These are phyloP conservation scores for Spathaspora arborariae DNA, from an alignment of 805 yeast genomes.

Conservation along the genomic window DNA sequence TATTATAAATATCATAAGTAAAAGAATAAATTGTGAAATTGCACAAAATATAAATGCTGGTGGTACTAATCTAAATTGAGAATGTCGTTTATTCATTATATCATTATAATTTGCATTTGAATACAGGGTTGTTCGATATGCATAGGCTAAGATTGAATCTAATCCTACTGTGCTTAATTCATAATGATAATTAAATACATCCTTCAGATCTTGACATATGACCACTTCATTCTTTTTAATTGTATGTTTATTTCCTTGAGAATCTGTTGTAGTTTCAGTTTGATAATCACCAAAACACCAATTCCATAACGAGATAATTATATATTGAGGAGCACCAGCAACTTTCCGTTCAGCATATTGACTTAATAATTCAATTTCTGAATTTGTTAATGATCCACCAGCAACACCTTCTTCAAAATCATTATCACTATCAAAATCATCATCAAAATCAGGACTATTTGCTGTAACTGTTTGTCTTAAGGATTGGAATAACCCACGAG, in stretches of 20 bases:
- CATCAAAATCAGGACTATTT: slow-evolving; percentile 11
- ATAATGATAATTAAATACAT: slow-evolving; percentile 43
- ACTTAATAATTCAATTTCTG: slow-evolving; percentile 44
- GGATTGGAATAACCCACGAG: slow-evolving; percentile 48
- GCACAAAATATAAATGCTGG: slow-evolving; percentile 26
- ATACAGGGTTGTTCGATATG: slow-evolving; percentile 26
- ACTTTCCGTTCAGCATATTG: slow-evolving; percentile 46
- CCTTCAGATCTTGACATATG: slow-evolving; percentile 17
- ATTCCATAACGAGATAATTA: slow-evolving; percentile 35
- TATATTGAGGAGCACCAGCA: slow-evolving; percentile 45
- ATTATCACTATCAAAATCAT: background rate
- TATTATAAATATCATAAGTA: slow-evolving; percentile 27
- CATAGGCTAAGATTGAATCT: slow-evolving; percentile 45
- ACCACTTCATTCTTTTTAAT: slow-evolving; percentile 18
- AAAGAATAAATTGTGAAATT: slow-evolving; percentile 24
- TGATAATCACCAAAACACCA: slow-evolving; percentile 46
- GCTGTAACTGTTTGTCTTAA: slow-evolving; percentile 24
- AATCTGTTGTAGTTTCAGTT: slow-evolving; percentile 10
- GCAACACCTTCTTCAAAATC: slow-evolving; percentile 11
- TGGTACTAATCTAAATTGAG: slow-evolving; percentile 18
- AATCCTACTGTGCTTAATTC: slow-evolving; percentile 39
- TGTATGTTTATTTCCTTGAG: slow-evolving; percentile 13
- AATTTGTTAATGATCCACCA: slow-evolving; percentile 34
- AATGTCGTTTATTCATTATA: slow-evolving; percentile 13
- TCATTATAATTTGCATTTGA: slow-evolving; percentile 11